These are phyloP conservation scores for Podospora tetraspora DNA, from an alignment of 495 filamentous ascomycete genomes.

Conservation along the genomic window DNA sequence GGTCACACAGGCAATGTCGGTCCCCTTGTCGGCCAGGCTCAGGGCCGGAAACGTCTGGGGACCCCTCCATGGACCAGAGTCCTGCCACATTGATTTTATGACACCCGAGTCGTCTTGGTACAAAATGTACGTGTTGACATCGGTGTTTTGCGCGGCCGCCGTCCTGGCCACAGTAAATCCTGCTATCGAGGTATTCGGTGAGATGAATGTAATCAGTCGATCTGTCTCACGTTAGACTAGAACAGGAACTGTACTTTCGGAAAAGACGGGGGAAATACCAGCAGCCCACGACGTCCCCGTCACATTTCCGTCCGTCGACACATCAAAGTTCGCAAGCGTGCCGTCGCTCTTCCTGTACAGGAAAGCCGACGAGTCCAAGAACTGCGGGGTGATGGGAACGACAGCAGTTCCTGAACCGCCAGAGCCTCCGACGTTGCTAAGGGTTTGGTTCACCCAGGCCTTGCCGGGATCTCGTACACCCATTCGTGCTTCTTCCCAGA, in stretches of 20 bases:
- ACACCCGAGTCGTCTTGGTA: neutral
- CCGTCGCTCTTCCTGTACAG: neutral
- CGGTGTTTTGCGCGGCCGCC: neutral
- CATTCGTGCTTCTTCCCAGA: neutral
- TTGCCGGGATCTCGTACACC: neutral
- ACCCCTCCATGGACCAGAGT: neutral
- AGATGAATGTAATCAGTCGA: neutral
- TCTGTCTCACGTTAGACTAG: neutral
- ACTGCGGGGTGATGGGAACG: neutral
- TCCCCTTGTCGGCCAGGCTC: neutral
- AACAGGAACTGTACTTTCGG: neutral
- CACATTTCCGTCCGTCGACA: neutral
- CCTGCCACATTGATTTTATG: neutral
- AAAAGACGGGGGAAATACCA: neutral
- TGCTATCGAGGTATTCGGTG: neutral
- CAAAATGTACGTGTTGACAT: neutral
- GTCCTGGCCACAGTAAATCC: neutral
- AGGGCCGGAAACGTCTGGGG: neutral
- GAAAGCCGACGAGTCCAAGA: neutral
- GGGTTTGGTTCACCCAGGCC: neutral
- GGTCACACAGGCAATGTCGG: neutral
- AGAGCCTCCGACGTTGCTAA: neutral
- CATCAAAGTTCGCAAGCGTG: neutral
- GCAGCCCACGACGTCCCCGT: neutral
- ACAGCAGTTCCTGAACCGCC: neutral